These are phyloP conservation scores for Termitomyces sp. DNA, from an alignment of 768 basidiomycete species.

Conservation along the genomic window DNA sequence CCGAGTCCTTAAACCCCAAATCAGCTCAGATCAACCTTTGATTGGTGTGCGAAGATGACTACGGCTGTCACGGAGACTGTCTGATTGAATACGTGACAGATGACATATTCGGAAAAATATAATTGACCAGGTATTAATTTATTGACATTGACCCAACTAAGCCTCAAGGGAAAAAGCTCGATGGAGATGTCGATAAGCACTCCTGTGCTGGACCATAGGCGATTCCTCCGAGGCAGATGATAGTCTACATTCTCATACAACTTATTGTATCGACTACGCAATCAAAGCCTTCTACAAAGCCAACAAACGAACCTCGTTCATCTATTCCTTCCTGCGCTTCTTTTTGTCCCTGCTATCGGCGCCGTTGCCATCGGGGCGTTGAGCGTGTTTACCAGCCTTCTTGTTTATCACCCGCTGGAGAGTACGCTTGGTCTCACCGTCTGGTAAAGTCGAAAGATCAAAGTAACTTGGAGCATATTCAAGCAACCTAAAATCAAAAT, in stretches of 20 bases:
- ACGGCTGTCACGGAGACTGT: too few relatives aligned
- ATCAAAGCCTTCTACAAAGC: background rate
- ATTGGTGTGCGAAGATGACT: too few relatives aligned
- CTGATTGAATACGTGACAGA: too few relatives aligned
- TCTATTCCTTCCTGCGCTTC: constrained; percentile 24
- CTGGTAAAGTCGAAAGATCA: constrained; percentile 56
- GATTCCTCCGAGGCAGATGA: background rate
- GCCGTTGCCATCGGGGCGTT: constrained; percentile 15
- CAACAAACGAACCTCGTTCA: background rate
- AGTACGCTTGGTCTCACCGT: constrained; percentile 67
- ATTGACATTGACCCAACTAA: too few relatives aligned
- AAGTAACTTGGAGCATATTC: constrained; percentile 53
- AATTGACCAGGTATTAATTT: too few relatives aligned
- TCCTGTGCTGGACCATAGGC: too few relatives aligned
- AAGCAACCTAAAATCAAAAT: constrained; percentile 26
- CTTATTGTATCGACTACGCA: constrained; percentile 1
- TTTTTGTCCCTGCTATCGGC: constrained; percentile 23
- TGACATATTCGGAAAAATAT: too few relatives aligned
- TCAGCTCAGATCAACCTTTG: too few relatives aligned
- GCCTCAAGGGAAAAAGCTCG: too few relatives aligned
- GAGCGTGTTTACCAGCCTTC: constrained; percentile 34
- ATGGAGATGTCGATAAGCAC: too few relatives aligned
- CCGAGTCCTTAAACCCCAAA: too few relatives aligned
- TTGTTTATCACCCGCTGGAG: constrained; percentile 53
- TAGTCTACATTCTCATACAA: constrained; percentile 2